A percentile compares a stretch with the other conserved stretches of the same genome.
These are phyloP conservation scores for Borealophlyctis nickersoniae DNA, from an alignment of 192 early-diverging fungal species.

Conservation along the genomic window DNA sequence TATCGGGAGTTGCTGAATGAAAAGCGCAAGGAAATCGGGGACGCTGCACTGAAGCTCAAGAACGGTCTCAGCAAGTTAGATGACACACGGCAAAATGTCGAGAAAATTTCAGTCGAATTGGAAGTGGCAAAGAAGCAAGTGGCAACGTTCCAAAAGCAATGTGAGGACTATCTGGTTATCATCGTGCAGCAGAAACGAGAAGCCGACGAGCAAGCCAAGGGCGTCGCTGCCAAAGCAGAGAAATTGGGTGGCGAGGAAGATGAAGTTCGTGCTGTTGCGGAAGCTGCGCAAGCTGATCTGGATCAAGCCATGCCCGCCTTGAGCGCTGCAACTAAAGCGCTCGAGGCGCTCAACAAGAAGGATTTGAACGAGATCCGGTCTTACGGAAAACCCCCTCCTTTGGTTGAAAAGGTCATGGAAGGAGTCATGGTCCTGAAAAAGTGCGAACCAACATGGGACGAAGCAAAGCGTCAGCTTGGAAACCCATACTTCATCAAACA, in stretches of 20 bases:
- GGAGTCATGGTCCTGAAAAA: slow-evolving; percentile 61
- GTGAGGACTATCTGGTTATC: slow-evolving; percentile 62
- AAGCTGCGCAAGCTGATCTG: slow-evolving; percentile 58
- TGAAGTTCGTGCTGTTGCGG: slow-evolving; percentile 55
- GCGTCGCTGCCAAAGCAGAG: slow-evolving; percentile 56
- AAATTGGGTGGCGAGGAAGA: slow-evolving; percentile 59
- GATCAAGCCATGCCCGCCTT: slow-evolving; percentile 57
- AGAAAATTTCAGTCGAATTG: slow-evolving; percentile 59
- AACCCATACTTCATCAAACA: slow-evolving; percentile 67
- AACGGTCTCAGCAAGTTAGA: slow-evolving; percentile 63
- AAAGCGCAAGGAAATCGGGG: slow-evolving; percentile 54
- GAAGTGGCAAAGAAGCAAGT: slow-evolving; percentile 63
- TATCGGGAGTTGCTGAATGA: slow-evolving; percentile 52
- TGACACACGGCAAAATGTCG: slow-evolving; percentile 53
- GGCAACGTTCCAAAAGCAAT: slow-evolving; percentile 59
- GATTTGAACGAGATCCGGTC: slow-evolving; percentile 58
- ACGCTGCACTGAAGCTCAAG: slow-evolving; percentile 47
- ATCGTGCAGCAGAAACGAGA: slow-evolving; percentile 67
- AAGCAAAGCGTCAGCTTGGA: slow-evolving; percentile 58
- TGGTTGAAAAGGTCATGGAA: slow-evolving; percentile 65
- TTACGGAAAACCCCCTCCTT: slow-evolving; percentile 58
- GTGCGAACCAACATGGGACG: slow-evolving; percentile 60
- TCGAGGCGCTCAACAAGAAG: slow-evolving; percentile 60
- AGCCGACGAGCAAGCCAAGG: slow-evolving; percentile 62
- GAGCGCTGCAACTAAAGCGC: slow-evolving; percentile 56